Percentiles rank a stretch among this genome's conserved stretches.
These are phyloP conservation scores for Manihot esculenta DNA, from an alignment of 441 rosid species.

Conservation along the genomic window DNA sequence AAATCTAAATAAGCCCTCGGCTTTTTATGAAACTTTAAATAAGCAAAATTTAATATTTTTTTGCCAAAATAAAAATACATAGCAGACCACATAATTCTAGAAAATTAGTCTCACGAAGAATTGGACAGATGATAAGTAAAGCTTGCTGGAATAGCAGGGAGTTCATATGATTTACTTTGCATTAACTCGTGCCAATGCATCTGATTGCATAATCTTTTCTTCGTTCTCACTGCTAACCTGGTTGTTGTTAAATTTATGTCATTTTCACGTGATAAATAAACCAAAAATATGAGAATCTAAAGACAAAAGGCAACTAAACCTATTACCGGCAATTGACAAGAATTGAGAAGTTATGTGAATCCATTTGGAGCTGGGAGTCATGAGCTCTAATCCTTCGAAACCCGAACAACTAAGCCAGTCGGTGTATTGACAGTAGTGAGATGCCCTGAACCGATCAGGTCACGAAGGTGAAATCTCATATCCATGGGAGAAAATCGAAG, in stretches of 20 bases:
- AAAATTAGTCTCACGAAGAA: too few species aligned
- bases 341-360: constrained; percentile 3
- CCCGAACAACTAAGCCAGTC: constrained; percentile 64
- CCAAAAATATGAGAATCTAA: background rate
- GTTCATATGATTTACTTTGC: constrained; percentile 14
- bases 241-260: constrained; percentile 3
- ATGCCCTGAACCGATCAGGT: constrained; percentile 88
- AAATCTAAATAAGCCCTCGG: too few species aligned
- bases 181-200: constrained; percentile 12
- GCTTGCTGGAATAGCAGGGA: background rate
- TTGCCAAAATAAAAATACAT: too few species aligned
- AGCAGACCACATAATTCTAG: background rate
- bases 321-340: constrained; percentile 18
- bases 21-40: too few species aligned
- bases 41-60: too few species aligned
- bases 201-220: constrained; percentile 13
- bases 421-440: constrained; percentile 66
- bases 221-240: constrained; percentile 18
- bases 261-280: constrained; percentile 1
- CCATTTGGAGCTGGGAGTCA: constrained; percentile 4
- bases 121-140: background rate
- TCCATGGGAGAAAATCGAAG: constrained; percentile 74
- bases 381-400: constrained; percentile 57
- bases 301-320: constrained; percentile 21
- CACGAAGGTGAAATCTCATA: constrained; percentile 92